phyloP scores from a whole-genome alignment of 192 early-diverging fungal species.

The Rhizophagus sp. region DNA sequence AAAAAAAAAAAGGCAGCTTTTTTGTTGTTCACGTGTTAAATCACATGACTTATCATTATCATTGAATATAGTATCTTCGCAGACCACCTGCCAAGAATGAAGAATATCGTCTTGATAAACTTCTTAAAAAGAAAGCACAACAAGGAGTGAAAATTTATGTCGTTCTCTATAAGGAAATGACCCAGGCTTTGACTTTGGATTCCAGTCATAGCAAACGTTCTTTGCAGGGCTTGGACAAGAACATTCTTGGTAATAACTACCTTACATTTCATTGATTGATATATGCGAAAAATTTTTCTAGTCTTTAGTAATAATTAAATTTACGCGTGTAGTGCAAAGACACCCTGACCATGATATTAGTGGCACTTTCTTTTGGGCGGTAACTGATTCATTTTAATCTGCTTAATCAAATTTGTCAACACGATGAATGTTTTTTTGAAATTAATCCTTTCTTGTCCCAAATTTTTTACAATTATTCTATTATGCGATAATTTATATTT shows the following conservation, averaged over 20 bases:
- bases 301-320: neutral
- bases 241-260: constrained; percentile 61
- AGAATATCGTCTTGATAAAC: constrained; percentile 75
- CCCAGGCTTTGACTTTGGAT: constrained; percentile 71
- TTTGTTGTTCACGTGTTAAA: constrained; percentile 5
- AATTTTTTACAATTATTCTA: neutral
- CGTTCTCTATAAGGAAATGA: constrained; percentile 86
- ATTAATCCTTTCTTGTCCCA: no score
- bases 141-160: constrained; percentile 88
- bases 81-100: constrained; percentile 74
- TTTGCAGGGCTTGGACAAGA: constrained; percentile 70
- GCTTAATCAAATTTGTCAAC: no score
- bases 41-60: neutral
- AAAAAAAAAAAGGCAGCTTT: no score
- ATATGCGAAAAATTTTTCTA: neutral
- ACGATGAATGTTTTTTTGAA: neutral
- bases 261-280: neutral
- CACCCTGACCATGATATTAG: constrained; percentile 82
- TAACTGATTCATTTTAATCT: constrained; percentile 4
- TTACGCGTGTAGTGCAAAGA: constrained; percentile 59
- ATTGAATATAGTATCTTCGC: constrained; percentile 60
- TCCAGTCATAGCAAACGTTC: constrained; percentile 76
- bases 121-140: constrained; percentile 79
- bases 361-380: constrained; percentile 87
- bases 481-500: neutral